Conservation (phyloP, 2,329 filamentous ascomycete species). For the Pleomassaria siparia region DNA sequence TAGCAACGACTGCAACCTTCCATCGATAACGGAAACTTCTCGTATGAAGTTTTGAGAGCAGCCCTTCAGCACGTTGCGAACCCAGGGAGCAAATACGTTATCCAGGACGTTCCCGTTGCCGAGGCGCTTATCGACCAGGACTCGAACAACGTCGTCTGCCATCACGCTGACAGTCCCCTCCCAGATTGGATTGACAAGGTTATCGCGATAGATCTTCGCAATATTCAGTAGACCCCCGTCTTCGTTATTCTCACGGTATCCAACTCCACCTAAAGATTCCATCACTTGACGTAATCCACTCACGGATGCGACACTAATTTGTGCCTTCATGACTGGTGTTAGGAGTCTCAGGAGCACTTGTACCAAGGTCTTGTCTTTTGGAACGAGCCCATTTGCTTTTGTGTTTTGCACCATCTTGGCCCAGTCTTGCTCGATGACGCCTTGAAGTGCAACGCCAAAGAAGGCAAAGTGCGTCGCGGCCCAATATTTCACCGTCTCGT, state of each 20-base stretch:
- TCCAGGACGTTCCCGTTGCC: slow-evolving; percentile 24
- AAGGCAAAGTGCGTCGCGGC: slow-evolving; percentile 59
- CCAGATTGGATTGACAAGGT: slow-evolving; percentile 66
- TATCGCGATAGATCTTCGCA: slow-evolving; percentile 66
- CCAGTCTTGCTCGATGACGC: slow-evolving; percentile 53
- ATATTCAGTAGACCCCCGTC: slow-evolving; percentile 63
- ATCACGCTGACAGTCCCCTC: slow-evolving; percentile 74
- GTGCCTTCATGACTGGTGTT: slow-evolving; percentile 28
- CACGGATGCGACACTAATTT: slow-evolving; percentile 37
- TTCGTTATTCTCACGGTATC: slow-evolving; percentile 64
- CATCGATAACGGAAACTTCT: slow-evolving; percentile 14
- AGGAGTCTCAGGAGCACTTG: slow-evolving; percentile 23
- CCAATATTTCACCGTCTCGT: slow-evolving; percentile 58
- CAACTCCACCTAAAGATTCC: slow-evolving; percentile 67
- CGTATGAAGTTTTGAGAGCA: slow-evolving; percentile 10
- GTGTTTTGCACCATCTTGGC: slow-evolving; percentile 25
- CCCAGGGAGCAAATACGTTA: slow-evolving; percentile 24
- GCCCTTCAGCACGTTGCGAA: slow-evolving; percentile 10
- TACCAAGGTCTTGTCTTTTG: slow-evolving; percentile 16
- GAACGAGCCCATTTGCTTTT: slow-evolving; percentile 22
- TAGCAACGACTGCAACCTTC: slow-evolving; percentile 12
- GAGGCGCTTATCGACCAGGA: slow-evolving; percentile 40
- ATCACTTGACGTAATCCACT: slow-evolving; percentile 58
- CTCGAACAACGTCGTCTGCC: slow-evolving; percentile 54
- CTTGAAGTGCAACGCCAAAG: slow-evolving; percentile 58